Evolutionary conservation across 345 rosid species (phyloP).

Genomic region (Eucalyptus camaldulensis): DNA sequence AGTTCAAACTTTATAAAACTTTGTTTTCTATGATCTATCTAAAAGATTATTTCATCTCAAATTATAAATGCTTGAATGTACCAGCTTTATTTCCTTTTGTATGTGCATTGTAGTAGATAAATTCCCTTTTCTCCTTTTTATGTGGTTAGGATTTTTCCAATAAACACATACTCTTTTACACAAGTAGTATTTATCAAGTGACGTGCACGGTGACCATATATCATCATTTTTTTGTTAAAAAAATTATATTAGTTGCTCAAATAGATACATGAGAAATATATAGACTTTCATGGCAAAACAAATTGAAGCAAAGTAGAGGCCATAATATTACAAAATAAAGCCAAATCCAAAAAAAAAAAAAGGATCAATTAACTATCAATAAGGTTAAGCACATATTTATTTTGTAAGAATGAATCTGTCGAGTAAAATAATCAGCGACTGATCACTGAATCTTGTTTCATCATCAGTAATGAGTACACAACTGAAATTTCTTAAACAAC

Average conservation of each 20-base stretch:
- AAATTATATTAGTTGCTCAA: no score
- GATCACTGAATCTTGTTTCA: no score
- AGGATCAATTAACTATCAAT: fast-evolving
- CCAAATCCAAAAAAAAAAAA: no score
- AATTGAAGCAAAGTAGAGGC: no score
- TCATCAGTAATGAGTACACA: no score
- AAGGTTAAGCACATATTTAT: no score
- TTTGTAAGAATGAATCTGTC: fast-evolving
- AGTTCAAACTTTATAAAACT: background rate
- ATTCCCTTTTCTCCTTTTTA: background rate
- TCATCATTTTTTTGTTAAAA: background rate
- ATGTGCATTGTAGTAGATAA: background rate
- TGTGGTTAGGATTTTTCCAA: background rate
- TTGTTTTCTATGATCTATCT: background rate
- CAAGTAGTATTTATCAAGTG: background rate
- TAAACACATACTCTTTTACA: background rate
- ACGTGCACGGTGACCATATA: background rate
- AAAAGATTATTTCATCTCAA: background rate
- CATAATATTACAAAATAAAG: no score
- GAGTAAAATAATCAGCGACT: fast-evolving
- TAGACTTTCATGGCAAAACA: no score
- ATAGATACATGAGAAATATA: no score
- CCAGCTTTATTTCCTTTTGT: background rate
- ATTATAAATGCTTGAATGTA: background rate
- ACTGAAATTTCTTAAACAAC: fast-evolving